phyloP scores from a whole-genome alignment of 1,139 yeast genomes.

The Yamadazyma sp. region DNA sequence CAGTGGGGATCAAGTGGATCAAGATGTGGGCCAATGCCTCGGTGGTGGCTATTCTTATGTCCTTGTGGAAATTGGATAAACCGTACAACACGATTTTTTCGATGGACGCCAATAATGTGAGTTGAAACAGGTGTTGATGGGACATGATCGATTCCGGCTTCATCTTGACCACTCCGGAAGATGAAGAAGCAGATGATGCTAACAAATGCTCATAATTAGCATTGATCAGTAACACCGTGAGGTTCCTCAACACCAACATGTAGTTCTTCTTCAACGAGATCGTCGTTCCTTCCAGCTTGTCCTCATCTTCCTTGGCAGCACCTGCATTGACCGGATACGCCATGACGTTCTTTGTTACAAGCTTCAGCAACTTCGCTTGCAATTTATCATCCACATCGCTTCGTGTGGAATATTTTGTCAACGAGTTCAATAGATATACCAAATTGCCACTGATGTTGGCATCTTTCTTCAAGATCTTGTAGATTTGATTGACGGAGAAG shows the following conservation, averaged over 20 bases:
- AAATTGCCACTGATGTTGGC: slow-evolving; percentile 29
- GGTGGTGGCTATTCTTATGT: slow-evolving; percentile 39
- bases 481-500: slow-evolving; percentile 36
- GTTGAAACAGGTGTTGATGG: slow-evolving; percentile 42
- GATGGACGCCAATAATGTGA: slow-evolving; percentile 26
- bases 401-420: slow-evolving; percentile 39
- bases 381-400: slow-evolving; percentile 44
- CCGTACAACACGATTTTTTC: slow-evolving; percentile 33
- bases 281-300: slow-evolving; percentile 15
- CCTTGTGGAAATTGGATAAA: slow-evolving; percentile 33
- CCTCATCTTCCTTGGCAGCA: slow-evolving; percentile 13
- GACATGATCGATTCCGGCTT: slow-evolving; percentile 46
- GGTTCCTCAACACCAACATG: slow-evolving; percentile 31
- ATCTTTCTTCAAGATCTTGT: slow-evolving; percentile 40
- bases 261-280: slow-evolving; percentile 35
- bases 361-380: slow-evolving; percentile 36
- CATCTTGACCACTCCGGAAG: slow-evolving; percentile 41
- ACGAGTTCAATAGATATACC: slow-evolving; percentile 32
- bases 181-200: slow-evolving; percentile 36
- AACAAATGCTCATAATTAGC: slow-evolving; percentile 41
- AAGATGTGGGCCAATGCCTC: slow-evolving; percentile 38
- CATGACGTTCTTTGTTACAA: slow-evolving; percentile 29
- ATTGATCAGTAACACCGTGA: slow-evolving; percentile 33
- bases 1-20: slow-evolving; percentile 40
- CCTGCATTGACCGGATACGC: slow-evolving; percentile 20